Evolutionary conservation across 2,329 filamentous ascomycete species (phyloP).

Genomic region (Ceratocystis diversiconidia): DNA sequence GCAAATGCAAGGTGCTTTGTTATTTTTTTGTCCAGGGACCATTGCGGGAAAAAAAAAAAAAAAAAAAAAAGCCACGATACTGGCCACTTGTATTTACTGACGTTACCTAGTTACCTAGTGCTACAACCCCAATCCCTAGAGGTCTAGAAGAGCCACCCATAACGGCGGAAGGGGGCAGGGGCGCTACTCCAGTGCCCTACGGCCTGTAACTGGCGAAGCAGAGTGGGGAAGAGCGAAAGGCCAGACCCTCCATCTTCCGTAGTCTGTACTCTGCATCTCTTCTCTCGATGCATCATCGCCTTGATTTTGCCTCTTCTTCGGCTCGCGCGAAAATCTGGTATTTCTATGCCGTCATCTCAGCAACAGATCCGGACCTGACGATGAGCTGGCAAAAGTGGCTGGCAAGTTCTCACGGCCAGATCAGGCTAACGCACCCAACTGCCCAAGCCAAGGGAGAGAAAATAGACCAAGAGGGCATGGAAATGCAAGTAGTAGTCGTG

Average conservation of each 20-base stretch:
- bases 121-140: not conserved
- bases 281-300: not conserved
- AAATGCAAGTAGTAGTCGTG: too few species aligned
- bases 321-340: not conserved
- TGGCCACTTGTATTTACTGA: not conserved
- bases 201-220: not conserved
- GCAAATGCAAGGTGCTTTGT: not conserved
- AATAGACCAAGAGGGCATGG: not conserved
- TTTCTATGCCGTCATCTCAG: constrained; percentile 6
- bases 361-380: not conserved
- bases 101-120: not conserved
- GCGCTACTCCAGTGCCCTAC: not conserved
- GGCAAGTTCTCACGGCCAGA: too few species aligned
- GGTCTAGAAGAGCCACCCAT: not conserved
- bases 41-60: not conserved
- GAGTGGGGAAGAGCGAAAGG: not conserved
- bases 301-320: not conserved
- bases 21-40: not conserved
- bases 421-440: too few species aligned
- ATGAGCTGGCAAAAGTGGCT: not conserved
- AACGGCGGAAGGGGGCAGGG: not conserved
- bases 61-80: not conserved
- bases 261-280: not conserved
- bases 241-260: not conserved
- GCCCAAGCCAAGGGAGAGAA: not conserved